Evolutionary conservation across 176 grass and related monocot genomes (phyloP).

Genomic region (Thalia dealbata): DNA sequence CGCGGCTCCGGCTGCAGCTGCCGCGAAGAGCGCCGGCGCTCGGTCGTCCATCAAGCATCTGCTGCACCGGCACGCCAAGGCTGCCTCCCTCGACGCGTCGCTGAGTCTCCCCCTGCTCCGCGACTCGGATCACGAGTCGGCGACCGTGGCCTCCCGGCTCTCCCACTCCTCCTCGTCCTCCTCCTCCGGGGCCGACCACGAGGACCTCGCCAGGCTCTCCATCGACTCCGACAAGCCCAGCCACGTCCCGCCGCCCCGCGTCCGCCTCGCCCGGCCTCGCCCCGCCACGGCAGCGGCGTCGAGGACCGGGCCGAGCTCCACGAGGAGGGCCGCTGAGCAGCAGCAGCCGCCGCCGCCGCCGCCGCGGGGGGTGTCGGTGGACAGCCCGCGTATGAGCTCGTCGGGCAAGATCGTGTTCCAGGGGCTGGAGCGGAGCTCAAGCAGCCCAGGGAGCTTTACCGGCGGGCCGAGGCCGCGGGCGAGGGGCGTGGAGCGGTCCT

Average conservation of each 20-base stretch:
- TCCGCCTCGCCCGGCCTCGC: constrained; percentile 30
- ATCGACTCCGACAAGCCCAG: constrained; percentile 16
- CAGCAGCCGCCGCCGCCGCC: not conserved
- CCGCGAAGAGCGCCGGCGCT: constrained; percentile 19
- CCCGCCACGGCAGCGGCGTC: constrained; percentile 2
- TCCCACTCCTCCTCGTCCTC: constrained; percentile 17
- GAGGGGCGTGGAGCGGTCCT: constrained; percentile 63
- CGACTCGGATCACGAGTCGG: constrained; percentile 19
- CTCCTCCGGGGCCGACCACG: constrained; percentile 16
- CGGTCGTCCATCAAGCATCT: constrained; percentile 45
- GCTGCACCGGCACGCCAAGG: constrained; percentile 46
- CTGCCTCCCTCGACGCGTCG: constrained; percentile 32
- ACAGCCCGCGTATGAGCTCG: constrained; percentile 83
- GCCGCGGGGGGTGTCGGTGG: constrained; percentile 31
- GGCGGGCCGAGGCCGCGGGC: constrained; percentile 40
- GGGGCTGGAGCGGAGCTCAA: constrained; percentile 61
- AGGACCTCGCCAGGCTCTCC: constrained; percentile 14
- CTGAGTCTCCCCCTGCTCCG: constrained; percentile 60
- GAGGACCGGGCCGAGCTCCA: not conserved
- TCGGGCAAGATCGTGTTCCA: constrained; percentile 94
- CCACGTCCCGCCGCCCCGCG: constrained; percentile 36
- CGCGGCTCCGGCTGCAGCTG: not conserved
- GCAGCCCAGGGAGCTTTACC: constrained; percentile 72
- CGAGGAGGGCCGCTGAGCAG: not conserved
- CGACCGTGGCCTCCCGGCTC: constrained; percentile 8